A percentile compares a stretch with the other conserved stretches of the same genome.
These are phyloP conservation scores for Anacardium occidentale DNA, from an alignment of 345 rosid genomes.

Conservation along the genomic window DNA sequence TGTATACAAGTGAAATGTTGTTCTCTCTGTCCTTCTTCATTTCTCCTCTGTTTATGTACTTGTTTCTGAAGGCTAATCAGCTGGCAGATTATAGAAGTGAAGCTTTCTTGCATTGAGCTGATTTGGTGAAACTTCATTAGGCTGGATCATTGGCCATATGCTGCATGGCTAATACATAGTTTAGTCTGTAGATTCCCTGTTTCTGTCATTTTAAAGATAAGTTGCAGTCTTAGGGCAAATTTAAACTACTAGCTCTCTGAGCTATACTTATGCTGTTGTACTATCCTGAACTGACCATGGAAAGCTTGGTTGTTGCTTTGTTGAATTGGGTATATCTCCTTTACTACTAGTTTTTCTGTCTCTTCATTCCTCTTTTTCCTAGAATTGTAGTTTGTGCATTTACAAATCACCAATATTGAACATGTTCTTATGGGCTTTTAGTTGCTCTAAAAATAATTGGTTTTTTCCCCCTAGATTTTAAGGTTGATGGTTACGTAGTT, in stretches of 20 bases:
- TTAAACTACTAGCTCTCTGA: not conserved
- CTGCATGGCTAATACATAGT: not conserved
- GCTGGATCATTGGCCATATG: not conserved
- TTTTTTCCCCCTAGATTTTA: slow-evolving; percentile 33
- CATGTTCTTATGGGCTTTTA: slow-evolving; percentile 23
- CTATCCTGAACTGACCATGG: not conserved
- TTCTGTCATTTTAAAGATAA: slow-evolving; percentile 3
- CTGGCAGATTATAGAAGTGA: slow-evolving; percentile 1
- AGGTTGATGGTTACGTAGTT: slow-evolving; percentile 39
- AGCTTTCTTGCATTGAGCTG: slow-evolving; percentile 3
- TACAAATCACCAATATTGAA: slow-evolving; percentile 47
- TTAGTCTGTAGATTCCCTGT: not conserved
- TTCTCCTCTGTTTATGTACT: not conserved
- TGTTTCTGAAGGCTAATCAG: slow-evolving; percentile 2
- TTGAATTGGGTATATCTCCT: slow-evolving; percentile 34
- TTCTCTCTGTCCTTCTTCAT: not conserved
- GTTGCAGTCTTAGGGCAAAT: slow-evolving; percentile 5
- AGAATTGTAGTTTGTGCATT: slow-evolving; percentile 19
- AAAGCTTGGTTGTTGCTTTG: slow-evolving; percentile 11
- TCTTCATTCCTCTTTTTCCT: slow-evolving; percentile 5
- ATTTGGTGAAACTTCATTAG: not conserved
- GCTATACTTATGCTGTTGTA: not conserved
- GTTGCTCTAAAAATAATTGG: slow-evolving; percentile 33
- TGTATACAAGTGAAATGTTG: not conserved
- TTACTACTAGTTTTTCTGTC: slow-evolving; percentile 22